Evolutionary conservation across 2,329 filamentous ascomycete genomes (phyloP), one percentile per base, ranked within the genome.

Genomic region (Xylaria arbuscula): DNA sequence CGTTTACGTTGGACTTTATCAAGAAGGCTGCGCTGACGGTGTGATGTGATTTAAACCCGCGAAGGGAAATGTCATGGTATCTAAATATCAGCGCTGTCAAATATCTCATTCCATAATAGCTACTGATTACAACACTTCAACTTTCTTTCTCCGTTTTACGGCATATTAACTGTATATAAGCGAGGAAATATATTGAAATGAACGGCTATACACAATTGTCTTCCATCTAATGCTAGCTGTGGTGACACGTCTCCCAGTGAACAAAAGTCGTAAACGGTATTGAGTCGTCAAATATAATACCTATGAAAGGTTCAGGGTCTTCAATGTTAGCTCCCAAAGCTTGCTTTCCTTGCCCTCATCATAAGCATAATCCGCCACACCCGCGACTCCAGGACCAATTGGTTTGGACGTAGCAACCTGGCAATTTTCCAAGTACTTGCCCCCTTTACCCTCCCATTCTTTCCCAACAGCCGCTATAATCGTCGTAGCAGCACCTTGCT

Each of bases 401-500:
- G 60, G 51, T 13, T 55, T 2, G 0, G 24, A 36, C 13, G 4
- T 13, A 4, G 60, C 24, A 19, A 47, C 60, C 13, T 19, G n/a
- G 28, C 60, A 63, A 48, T 63, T 17, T 19, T 67, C 64, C n/a
- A 59, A 42, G 36, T 62, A 67, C 22, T 45, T 38, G 9, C 59
- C 64, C 2, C 64, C 64, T 22, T 47, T 62, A 1, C 53, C 53
- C 11, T 67, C 58, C 51, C 76, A 80, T 50, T 79, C 78, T 67
- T 75, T 76, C 9, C 68, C 73, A 28, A 83, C 62, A 1, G 80
- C 81, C 0, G 79, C 81, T 71, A 75, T 80, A 72, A 75, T 76
- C 6, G 76, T 77, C 17, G 83, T 83, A 4, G 82, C 80, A 62
- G 81, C 82, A 5, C 82, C 82, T 70, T 84, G 82, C 56, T 77